Conservation (phyloP, 1,139 yeast species). For the Saccharomyces hybrid region DNA sequence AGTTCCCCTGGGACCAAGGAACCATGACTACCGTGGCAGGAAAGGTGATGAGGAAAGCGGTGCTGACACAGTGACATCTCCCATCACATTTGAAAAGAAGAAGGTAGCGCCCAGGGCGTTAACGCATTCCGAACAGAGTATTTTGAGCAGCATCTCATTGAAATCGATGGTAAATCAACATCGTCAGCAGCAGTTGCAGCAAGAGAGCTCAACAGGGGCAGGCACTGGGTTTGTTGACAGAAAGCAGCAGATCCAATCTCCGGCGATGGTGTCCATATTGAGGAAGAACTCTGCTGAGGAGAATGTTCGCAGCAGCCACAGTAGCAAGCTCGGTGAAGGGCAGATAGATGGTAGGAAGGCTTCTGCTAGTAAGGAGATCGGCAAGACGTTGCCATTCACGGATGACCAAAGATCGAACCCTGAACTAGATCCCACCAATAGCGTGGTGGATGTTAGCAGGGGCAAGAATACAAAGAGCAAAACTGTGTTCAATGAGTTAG, state of each 20-base stretch:
- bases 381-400: slow-evolving; percentile 30
- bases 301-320: slow-evolving; percentile 8
- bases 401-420: slow-evolving; percentile 12
- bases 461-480: slow-evolving; percentile 2
- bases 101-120: slow-evolving; percentile 45
- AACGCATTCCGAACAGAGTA: slow-evolving; percentile 57
- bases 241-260: slow-evolving; percentile 28
- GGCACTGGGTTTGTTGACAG: slow-evolving; percentile 13
- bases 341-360: slow-evolving; percentile 7
- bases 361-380: slow-evolving; percentile 24
- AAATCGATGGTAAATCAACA: slow-evolving; percentile 33
- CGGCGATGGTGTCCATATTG: slow-evolving; percentile 26
- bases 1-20: neutral
- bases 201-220: slow-evolving; percentile 5
- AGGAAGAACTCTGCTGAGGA: slow-evolving; percentile 12
- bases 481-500: neutral
- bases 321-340: slow-evolving; percentile 7
- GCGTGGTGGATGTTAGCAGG: neutral
- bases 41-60: slow-evolving; percentile 1
- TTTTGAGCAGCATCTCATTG: slow-evolving; percentile 53
- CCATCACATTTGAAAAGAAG: slow-evolving; percentile 42
- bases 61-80: slow-evolving; percentile 8
- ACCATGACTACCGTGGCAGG: neutral
- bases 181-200: slow-evolving; percentile 10
- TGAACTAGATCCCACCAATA: slow-evolving; percentile 6